Conservation (phyloP, 768 basidiomycete genomes). For the Russula sp. region DNA sequence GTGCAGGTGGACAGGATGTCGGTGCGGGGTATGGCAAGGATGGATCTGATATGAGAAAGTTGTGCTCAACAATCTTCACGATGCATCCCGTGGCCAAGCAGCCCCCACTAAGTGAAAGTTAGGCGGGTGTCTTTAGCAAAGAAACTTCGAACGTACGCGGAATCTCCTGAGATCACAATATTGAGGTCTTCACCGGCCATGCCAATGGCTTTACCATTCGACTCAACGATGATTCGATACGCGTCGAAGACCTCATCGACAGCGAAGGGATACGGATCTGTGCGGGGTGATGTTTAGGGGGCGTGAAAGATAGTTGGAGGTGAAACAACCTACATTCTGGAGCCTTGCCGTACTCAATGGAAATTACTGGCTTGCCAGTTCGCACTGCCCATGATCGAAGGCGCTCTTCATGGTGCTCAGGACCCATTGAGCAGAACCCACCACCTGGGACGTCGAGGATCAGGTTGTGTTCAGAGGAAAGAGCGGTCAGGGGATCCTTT, state of each 20-base stretch:
- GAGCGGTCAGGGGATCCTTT: constrained; percentile 40
- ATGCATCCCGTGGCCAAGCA: constrained; percentile 81
- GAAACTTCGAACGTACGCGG: constrained; percentile 65
- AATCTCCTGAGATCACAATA: constrained; percentile 84
- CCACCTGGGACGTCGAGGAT: constrained; percentile 94
- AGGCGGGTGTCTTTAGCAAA: constrained; percentile 10
- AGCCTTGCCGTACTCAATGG: constrained; percentile 93
- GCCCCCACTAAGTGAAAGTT: constrained; percentile 58
- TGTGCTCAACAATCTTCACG: constrained; percentile 72
- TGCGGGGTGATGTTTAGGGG: background rate
- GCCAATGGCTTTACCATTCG: constrained; percentile 73
- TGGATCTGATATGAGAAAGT: constrained; percentile 30
- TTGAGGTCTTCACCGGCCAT: constrained; percentile 81
- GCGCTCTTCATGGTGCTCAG: constrained; percentile 94
- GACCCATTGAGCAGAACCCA: constrained; percentile 94
- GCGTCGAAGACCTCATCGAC: constrained; percentile 93
- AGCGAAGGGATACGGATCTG: constrained; percentile 96
- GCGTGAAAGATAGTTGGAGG: background rate
- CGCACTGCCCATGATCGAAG: constrained; percentile 78
- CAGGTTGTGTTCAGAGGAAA: constrained; percentile 44
- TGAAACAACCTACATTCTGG: constrained; percentile 69
- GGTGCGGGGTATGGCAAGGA: constrained; percentile 13
- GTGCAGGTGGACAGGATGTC: constrained; percentile 29
- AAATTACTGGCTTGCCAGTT: constrained; percentile 73
- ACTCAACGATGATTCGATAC: constrained; percentile 75